A percentile compares a stretch with the other conserved stretches of the same genome.
These are phyloP conservation scores for Neonectria punicea DNA, from an alignment of 2,329 filamentous ascomycete genomes.

Conservation along the genomic window DNA sequence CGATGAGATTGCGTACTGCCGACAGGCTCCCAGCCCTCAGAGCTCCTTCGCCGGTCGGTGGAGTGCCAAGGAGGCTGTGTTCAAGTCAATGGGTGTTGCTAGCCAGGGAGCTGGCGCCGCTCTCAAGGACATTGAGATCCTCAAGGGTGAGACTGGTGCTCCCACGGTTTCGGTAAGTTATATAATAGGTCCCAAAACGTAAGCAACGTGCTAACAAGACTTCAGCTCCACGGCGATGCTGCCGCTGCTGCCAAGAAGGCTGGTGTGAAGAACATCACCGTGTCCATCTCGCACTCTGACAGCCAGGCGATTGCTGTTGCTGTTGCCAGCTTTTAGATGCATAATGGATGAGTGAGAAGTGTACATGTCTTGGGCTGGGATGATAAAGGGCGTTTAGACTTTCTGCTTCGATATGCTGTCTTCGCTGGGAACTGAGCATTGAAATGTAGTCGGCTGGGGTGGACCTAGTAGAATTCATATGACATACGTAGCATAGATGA, in stretches of 20 bases:
- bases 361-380: conserved; percentile 34
- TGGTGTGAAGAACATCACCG: conserved; percentile 86
- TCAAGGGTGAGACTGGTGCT: conserved; percentile 81
- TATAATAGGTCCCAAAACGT: not conserved
- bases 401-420: conserved; percentile 40
- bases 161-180: conserved; percentile 84
- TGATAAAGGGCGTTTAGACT: conserved; percentile 41
- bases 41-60: conserved; percentile 95
- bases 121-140: conserved; percentile 94
- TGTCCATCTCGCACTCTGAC: conserved; percentile 97
- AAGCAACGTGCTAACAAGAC: conserved; percentile 50
- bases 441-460: conserved; percentile 19
- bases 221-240: conserved; percentile 86
- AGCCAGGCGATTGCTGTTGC: conserved; percentile 95
- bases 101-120: conserved; percentile 90
- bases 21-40: conserved; percentile 79
- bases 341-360: conserved; percentile 19
- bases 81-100: conserved; percentile 92
- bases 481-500: conserved; percentile 37
- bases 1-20: conserved; percentile 87
- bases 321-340: conserved; percentile 77
- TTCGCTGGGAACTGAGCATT: conserved; percentile 23
- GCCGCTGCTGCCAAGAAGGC: conserved; percentile 84
- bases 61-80: conserved; percentile 98
- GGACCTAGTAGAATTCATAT: conserved; percentile 33